Conservation (phyloP, 441 rosid genomes). For the Capsella rubella region DNA sequence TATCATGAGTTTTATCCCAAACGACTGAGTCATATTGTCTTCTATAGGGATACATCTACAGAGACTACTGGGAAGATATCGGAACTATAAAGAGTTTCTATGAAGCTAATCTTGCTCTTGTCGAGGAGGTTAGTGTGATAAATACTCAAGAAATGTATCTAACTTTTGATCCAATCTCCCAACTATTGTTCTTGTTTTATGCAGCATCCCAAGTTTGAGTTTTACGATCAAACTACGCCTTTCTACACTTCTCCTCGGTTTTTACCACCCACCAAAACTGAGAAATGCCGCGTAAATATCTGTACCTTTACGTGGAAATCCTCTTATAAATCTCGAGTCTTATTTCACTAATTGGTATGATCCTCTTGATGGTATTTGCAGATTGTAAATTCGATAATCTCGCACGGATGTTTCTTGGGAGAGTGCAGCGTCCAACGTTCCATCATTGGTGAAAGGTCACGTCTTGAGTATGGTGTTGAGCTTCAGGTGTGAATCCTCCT, state of each 20-base stretch:
- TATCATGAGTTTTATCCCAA: not conserved
- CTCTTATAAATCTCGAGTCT: constrained; percentile 12
- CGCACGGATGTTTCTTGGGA: constrained; percentile 26
- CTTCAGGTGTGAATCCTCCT: constrained; percentile 20
- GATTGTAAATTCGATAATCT: constrained; percentile 21
- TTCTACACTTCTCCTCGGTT: constrained; percentile 33
- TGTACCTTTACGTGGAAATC: not conserved
- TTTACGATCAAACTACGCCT: constrained; percentile 18
- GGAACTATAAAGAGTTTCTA: constrained; percentile 25
- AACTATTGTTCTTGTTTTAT: not conserved
- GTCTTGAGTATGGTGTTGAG: constrained; percentile 31
- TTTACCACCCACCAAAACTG: constrained; percentile 26
- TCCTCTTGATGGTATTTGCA: not conserved
- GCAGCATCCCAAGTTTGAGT: constrained; percentile 29
- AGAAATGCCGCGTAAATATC: constrained; percentile 23
- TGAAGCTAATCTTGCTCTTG: constrained; percentile 27
- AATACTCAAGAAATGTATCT: not conserved
- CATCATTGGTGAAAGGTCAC: constrained; percentile 30
- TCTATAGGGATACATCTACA: constrained; percentile 21
- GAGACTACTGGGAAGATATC: constrained; percentile 24
- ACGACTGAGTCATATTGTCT: not conserved
- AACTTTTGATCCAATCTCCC: not conserved
- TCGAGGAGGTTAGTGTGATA: constrained; percentile 32
- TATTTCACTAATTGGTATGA: not conserved
- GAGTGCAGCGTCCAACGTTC: constrained; percentile 24